These are phyloP conservation scores for Lotmaria passim DNA, from an alignment of 208 protist genomes.

Conservation along the genomic window DNA sequence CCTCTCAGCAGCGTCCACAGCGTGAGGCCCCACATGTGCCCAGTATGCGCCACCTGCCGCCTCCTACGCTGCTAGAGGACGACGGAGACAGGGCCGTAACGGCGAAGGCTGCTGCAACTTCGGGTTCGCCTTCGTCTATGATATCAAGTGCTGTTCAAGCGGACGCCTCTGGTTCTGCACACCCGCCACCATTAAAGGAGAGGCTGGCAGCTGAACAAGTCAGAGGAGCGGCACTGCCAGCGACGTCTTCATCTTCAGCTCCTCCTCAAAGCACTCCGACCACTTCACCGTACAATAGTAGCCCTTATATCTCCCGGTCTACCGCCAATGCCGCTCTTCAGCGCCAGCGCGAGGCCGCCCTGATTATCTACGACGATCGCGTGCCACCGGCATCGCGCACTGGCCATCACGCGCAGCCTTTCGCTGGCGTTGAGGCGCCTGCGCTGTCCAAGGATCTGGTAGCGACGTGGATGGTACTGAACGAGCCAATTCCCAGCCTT, in stretches of 20 bases:
- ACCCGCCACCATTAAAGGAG: neutral
- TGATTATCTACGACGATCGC: conserved; percentile 35
- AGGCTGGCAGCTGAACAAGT: neutral
- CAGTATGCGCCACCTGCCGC: neutral
- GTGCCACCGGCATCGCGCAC: conserved; percentile 25
- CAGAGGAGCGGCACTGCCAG: too few relatives aligned
- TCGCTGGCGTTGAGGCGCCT: neutral
- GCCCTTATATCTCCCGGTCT: neutral
- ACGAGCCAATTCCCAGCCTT: neutral
- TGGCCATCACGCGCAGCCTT: conserved; percentile 6
- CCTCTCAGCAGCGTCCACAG: neutral
- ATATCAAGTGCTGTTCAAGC: too few relatives aligned
- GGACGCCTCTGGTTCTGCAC: too few relatives aligned
- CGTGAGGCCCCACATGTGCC: neutral
- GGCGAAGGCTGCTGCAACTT: neutral
- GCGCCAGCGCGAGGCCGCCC: conserved; percentile 23
- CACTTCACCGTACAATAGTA: too few relatives aligned
- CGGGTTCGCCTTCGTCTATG: neutral
- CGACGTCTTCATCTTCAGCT: too few relatives aligned
- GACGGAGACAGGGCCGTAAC: neutral
- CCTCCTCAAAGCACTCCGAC: too few relatives aligned
- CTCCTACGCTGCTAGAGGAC: conserved; percentile 5
- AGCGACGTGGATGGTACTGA: conserved; percentile 4
- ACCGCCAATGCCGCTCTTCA: conserved; percentile 10
- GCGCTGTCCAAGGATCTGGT: neutral